Evolutionary conservation across 345 rosid genomes (phyloP).

Genomic region (Conringia planisiliqua): DNA sequence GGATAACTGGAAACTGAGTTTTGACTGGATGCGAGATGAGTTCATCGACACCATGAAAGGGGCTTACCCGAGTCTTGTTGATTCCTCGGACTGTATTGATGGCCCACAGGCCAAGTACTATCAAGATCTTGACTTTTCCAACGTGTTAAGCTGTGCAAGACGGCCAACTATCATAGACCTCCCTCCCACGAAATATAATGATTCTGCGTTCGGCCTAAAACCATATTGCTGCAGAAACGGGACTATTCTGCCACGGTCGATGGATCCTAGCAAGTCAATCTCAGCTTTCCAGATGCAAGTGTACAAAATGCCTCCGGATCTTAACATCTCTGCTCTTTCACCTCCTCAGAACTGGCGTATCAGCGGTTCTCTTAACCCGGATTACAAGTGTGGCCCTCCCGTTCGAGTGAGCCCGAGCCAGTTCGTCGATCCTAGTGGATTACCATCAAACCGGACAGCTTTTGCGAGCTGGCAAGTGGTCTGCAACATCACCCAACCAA

Average conservation of each 20-base stretch:
- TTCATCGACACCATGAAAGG: conserved; percentile 79
- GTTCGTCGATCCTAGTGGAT: conserved; percentile 69
- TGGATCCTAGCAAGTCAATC: conserved; percentile 79
- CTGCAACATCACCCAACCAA: conserved; percentile 81
- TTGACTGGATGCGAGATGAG: conserved; percentile 90
- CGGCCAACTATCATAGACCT: conserved; percentile 86
- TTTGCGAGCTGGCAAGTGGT: conserved; percentile 97
- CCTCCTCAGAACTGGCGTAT: conserved; percentile 92
- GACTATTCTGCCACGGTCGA: conserved; percentile 65
- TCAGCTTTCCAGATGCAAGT: conserved; percentile 89
- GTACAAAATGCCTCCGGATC: conserved; percentile 86
- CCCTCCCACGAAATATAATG: conserved; percentile 79
- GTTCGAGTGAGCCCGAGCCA: conserved; percentile 77
- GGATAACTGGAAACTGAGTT: conserved; percentile 91
- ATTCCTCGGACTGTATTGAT: conserved; percentile 68
- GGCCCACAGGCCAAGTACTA: conserved; percentile 70
- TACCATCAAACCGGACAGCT: conserved; percentile 63
- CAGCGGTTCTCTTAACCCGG: conserved; percentile 69
- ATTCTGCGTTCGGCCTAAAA: conserved; percentile 52
- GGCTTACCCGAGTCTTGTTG: conserved; percentile 77
- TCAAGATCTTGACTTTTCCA: conserved; percentile 57
- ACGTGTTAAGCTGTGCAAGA: conserved; percentile 73
- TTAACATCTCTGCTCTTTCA: conserved; percentile 58
- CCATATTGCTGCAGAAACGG: conserved; percentile 90
- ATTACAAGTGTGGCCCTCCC: conserved; percentile 78